These are phyloP conservation scores for Penicillium coffeae DNA, from an alignment of 495 filamentous ascomycete species.

Conservation along the genomic window DNA sequence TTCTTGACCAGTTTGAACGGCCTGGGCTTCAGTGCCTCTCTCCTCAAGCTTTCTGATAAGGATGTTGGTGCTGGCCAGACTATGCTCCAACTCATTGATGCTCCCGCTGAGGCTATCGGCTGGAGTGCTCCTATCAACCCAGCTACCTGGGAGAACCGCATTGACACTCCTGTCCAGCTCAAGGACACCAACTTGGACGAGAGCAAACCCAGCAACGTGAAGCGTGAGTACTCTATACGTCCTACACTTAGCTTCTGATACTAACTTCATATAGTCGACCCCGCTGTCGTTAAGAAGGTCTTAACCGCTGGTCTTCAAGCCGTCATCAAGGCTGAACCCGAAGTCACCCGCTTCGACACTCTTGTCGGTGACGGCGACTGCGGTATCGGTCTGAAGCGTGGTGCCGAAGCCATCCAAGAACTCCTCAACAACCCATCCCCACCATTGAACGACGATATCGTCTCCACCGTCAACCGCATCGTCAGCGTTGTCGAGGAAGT, in stretches of 20 bases:
- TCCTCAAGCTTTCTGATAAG: conserved; percentile 78
- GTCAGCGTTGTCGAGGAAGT: conserved; percentile 77
- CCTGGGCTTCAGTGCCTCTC: conserved; percentile 82
- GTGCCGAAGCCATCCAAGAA: conserved; percentile 78
- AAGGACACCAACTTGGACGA: conserved; percentile 54
- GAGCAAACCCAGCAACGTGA: conserved; percentile 65
- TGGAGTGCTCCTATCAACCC: conserved; percentile 71
- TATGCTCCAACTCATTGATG: conserved; percentile 85
- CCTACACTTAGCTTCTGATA: neutral
- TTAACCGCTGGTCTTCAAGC: conserved; percentile 65
- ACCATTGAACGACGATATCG: conserved; percentile 61
- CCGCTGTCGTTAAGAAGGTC: conserved; percentile 49
- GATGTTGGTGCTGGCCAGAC: conserved; percentile 69
- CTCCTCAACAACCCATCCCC: conserved; percentile 51
- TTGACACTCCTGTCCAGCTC: conserved; percentile 34
- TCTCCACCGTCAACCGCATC: conserved; percentile 69
- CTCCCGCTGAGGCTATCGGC: conserved; percentile 76
- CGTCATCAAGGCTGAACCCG: conserved; percentile 73
- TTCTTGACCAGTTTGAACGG: conserved; percentile 88
- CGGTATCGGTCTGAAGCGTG: conserved; percentile 82
- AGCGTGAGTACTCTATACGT: conserved; percentile 38
- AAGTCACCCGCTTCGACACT: conserved; percentile 85
- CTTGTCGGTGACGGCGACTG: conserved; percentile 96
- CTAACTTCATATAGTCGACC: conserved; percentile 52
- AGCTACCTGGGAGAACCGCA: conserved; percentile 51